Evolutionary conservation across 352 stramenopile species (phyloP).

Genomic region (Phytophthora boehmeriae): DNA sequence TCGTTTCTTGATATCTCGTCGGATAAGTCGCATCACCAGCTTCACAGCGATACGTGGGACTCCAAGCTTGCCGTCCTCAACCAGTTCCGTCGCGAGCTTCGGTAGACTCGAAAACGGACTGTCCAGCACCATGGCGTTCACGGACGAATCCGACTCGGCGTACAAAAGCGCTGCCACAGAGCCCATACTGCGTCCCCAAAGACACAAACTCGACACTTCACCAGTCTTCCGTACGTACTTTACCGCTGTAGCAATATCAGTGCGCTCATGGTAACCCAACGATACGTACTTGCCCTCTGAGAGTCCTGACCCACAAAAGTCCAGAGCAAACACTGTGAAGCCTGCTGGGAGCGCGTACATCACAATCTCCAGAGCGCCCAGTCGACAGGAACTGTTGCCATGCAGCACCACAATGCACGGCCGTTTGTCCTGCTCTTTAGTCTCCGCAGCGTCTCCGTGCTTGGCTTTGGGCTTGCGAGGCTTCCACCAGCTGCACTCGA

Average conservation of each 20-base stretch:
- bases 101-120: conserved; percentile 83
- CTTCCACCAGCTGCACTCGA: conserved; percentile 91
- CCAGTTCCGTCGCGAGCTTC: conserved; percentile 71
- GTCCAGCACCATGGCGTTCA: conserved; percentile 86
- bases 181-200: conserved; percentile 86
- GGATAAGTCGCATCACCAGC: conserved; percentile 83
- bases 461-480: conserved; percentile 32
- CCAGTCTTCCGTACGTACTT: conserved; percentile 62
- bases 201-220: conserved; percentile 63
- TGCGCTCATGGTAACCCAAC: conserved; percentile 77
- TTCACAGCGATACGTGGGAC: conserved; percentile 84
- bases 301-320: conserved; percentile 78
- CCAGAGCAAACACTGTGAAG: conserved; percentile 84
- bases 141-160: conserved; percentile 51
- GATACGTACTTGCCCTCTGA: conserved; percentile 88
- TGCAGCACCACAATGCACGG: conserved; percentile 86
- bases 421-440: conserved; percentile 35
- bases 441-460: not conserved
- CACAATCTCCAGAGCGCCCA: conserved; percentile 79
- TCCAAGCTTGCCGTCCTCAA: conserved; percentile 82
- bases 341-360: conserved; percentile 75
- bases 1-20: conserved; percentile 76
- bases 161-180: conserved; percentile 78
- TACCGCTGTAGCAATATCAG: conserved; percentile 74
- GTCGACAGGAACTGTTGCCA: conserved; percentile 81